These are phyloP conservation scores for Fomitopsis palustris DNA, from an alignment of 1,284 basidiomycete species.

Conservation along the genomic window DNA sequence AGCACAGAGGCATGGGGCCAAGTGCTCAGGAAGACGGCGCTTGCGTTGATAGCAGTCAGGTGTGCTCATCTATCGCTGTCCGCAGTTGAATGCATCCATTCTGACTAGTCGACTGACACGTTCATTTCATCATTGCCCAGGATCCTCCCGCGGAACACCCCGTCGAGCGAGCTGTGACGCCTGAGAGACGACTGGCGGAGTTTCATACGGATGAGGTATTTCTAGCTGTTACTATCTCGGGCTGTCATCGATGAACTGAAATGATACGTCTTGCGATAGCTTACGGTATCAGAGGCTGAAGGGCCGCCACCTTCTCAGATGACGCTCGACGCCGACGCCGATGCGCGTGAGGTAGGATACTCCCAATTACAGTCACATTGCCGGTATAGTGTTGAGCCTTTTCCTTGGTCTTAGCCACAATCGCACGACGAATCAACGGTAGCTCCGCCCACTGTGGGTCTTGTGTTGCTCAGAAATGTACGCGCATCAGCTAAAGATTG, in stretches of 20 bases:
- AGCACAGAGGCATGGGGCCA: background rate
- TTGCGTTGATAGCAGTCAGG: background rate
- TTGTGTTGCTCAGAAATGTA: background rate
- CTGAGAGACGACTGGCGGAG: background rate
- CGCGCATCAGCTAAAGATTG: background rate
- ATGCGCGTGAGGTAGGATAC: background rate
- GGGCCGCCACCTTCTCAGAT: conserved; percentile 23
- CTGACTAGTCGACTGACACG: background rate
- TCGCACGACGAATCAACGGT: background rate
- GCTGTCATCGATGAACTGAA: background rate
- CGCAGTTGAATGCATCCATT: background rate
- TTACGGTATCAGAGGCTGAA: conserved; percentile 16
- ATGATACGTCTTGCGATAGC: conserved; percentile 2
- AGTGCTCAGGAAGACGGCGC: background rate
- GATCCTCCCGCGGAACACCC: background rate
- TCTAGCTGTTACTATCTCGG: background rate
- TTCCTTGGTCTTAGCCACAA: background rate
- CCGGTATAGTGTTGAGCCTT: background rate
- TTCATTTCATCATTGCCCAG: background rate
- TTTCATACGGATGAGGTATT: background rate
- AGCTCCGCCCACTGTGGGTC: background rate
- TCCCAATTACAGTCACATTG: background rate
- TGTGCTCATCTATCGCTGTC: background rate
- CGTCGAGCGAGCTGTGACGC: background rate
- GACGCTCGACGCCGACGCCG: conserved; percentile 15